A percentile compares a stretch with the other conserved stretches of the same genome.
These are phyloP conservation scores for Patellaria atrata DNA, from an alignment of 495 filamentous ascomycete genomes.

Conservation along the genomic window DNA sequence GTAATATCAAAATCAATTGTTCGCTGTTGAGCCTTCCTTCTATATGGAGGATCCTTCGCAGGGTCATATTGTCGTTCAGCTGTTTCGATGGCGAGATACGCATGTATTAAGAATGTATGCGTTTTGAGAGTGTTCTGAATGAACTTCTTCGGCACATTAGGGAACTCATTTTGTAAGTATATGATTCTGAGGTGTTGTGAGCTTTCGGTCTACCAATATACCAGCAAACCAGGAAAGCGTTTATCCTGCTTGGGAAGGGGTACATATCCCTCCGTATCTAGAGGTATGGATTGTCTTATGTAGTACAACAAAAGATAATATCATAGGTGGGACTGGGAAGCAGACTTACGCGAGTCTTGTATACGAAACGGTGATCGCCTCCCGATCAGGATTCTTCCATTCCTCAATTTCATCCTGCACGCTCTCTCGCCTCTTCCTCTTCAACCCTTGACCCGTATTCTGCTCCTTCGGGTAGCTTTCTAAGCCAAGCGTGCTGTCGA, in stretches of 20 bases:
- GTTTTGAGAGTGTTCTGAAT: slow-evolving; percentile 31
- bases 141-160: slow-evolving; percentile 30
- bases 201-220: too few species aligned
- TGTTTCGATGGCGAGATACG: slow-evolving; percentile 32
- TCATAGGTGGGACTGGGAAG: not conserved
- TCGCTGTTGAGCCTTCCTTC: too few species aligned
- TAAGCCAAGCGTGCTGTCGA: slow-evolving; percentile 16
- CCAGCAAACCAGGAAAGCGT: too few species aligned
- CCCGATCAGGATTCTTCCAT: slow-evolving; percentile 2
- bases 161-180: slow-evolving; percentile 35
- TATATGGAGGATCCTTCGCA: slow-evolving; percentile 20
- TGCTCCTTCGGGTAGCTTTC: slow-evolving; percentile 23
- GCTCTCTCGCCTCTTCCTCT: slow-evolving; percentile 21
- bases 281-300: not conserved
- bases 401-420: slow-evolving; percentile 11
- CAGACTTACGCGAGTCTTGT: slow-evolving; percentile 2
- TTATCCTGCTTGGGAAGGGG: too few species aligned
- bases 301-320: slow-evolving; percentile 1
- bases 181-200: slow-evolving; percentile 5
- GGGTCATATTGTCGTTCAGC: slow-evolving; percentile 25
- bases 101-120: slow-evolving; percentile 30
- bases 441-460: slow-evolving; percentile 14
- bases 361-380: not conserved
- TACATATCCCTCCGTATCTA: too few species aligned
- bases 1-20: too few species aligned